phyloP scores from a whole-genome alignment of 176 grass and related monocot species.

The Leersia perrieri region DNA sequence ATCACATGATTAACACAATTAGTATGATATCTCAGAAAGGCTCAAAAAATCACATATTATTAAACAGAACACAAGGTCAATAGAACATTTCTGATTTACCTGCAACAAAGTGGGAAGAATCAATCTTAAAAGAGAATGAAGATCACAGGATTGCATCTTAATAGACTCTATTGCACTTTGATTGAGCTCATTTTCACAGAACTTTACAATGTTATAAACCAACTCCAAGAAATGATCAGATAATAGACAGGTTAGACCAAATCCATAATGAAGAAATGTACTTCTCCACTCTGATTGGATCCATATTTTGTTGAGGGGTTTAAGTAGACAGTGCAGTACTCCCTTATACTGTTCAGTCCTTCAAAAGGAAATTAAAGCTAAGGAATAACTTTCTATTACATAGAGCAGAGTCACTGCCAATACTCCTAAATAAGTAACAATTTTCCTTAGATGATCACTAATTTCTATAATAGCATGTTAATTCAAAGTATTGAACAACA shows the following conservation, averaged over 20 bases:
- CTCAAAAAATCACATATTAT: background rate
- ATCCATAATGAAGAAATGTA: background rate
- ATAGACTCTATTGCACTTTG: background rate
- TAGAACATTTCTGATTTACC: background rate
- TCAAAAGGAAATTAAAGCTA: background rate
- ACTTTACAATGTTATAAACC: background rate
- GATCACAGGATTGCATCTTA: background rate
- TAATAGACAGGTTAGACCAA: background rate
- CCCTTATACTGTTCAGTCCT: background rate
- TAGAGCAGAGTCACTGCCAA: too few species aligned
- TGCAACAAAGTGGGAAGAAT: background rate
- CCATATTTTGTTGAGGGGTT: background rate
- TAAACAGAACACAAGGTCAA: too few species aligned
- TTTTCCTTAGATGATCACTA: too few species aligned
- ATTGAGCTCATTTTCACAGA: background rate
- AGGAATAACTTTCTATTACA: background rate
- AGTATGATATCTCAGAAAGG: background rate
- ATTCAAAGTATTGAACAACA: too few species aligned
- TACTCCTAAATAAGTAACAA: too few species aligned
- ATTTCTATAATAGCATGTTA: too few species aligned
- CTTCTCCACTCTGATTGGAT: background rate
- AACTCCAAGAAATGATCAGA: background rate
- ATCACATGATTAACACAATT: background rate
- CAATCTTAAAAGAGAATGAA: background rate
- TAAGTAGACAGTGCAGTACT: background rate